Base-by-base conservation (phyloP, 1,284 basidiomycete genomes). In the Irpex rosettiformis region DNA sequence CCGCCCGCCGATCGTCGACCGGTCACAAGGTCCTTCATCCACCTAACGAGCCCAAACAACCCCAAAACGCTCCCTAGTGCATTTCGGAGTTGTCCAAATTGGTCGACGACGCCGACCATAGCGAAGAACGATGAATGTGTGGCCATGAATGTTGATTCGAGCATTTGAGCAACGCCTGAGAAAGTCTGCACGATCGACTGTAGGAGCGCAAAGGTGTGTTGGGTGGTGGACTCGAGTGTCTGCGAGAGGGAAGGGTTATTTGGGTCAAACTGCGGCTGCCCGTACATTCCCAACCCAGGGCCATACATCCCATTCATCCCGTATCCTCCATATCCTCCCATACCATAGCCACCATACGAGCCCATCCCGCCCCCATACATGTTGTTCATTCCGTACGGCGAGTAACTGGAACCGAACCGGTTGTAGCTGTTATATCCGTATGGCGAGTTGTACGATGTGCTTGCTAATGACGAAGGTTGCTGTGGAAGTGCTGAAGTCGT, bases 101-200 rank as follows among this genome's bases (percentile, higher is more conserved):
- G 97, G 70, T 99, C 96, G 42, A 96, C 85, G 27, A 99, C 96
- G 61, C 95, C 94, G 57, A 98, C 94, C 92, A 99, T 98, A 61
- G 96, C 96, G 72, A 98, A 99, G 78, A 99, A 99, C 47, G 88
- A 91, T 3, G 93, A 95, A 75, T 99, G 97, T 0, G 97, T 99
- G 3, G 97, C 97, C 91, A 98, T 94, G 75, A 98, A 99, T 3
- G 97, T 99, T 45, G 86, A 91, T 73, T 99, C 96, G 66, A 99
- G 87, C 86, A 99, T 96, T 73, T 99, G 97, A 0, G 97, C 92
- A 61, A 99, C 90, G 11, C 96, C 96, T 0, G 90, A 86, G 73
- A 99, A 98, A 1, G 96, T 97, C 64, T 95, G 93, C 47, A 99
- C 96, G 69, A 99, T 92, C 33, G 90, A 92, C 68, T 97, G 94